Evolutionary conservation across 2,329 filamentous ascomycete species (phyloP).

Genomic region (Fusarium graminum): DNA sequence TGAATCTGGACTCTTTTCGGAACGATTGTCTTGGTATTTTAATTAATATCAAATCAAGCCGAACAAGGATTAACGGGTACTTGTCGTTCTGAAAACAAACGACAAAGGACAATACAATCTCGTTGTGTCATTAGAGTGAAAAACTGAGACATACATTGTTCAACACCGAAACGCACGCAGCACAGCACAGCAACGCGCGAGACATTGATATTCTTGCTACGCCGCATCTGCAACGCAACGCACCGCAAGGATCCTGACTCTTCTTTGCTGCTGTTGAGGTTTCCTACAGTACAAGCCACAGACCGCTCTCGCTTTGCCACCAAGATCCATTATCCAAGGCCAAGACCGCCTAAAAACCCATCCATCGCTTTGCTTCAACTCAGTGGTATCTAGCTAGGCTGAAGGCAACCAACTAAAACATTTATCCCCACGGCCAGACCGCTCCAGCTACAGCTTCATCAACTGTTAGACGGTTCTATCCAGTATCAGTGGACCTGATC

Average conservation of each 20-base stretch:
- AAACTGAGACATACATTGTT: slow-evolving; percentile 32
- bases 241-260: slow-evolving; percentile 15
- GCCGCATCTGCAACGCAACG: slow-evolving; percentile 43
- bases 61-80: slow-evolving; percentile 16
- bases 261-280: slow-evolving; percentile 16
- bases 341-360: slow-evolving; percentile 1
- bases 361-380: slow-evolving; percentile 4
- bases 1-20: slow-evolving; percentile 19
- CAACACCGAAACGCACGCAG: slow-evolving; percentile 35
- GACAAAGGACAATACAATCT: slow-evolving; percentile 27
- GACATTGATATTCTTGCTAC: slow-evolving; percentile 35
- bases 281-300: slow-evolving; percentile 25
- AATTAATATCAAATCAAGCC: slow-evolving; percentile 26
- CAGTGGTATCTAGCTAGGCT: slow-evolving; percentile 29
- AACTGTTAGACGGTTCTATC: slow-evolving; percentile 2
- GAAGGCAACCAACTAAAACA: slow-evolving; percentile 27
- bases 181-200: slow-evolving; percentile 23
- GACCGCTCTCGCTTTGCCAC: slow-evolving; percentile 37
- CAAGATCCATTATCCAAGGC: not conserved
- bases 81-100: slow-evolving; percentile 31
- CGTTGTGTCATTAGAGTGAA: slow-evolving; percentile 27
- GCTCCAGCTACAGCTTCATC: slow-evolving; percentile 10
- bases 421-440: slow-evolving; percentile 35
- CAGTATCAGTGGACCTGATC: slow-evolving; percentile 28
- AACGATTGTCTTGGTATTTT: slow-evolving; percentile 24